These are phyloP conservation scores for Secale cereale DNA, from an alignment of 176 grass and related monocot genomes.

Conservation along the genomic window DNA sequence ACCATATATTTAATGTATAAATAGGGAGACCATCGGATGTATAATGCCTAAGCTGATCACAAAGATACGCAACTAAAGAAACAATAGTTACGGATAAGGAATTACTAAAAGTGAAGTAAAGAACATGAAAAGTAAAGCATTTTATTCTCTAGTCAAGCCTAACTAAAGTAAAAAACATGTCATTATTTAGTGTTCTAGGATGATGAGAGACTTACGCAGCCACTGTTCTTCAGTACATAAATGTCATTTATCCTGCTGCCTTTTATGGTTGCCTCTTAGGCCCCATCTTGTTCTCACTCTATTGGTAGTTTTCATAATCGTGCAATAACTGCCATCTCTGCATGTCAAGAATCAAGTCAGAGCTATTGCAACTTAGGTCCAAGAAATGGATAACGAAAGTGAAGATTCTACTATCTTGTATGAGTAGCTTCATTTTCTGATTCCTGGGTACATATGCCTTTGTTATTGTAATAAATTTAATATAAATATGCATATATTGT, in stretches of 20 bases:
- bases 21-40: too few relatives aligned
- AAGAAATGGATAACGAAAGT: background rate
- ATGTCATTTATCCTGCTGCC: slow-evolving; percentile 19
- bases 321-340: slow-evolving; percentile 82
- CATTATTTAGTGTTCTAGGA: background rate
- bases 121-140: too few relatives aligned
- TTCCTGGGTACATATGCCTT: slow-evolving; percentile 14
- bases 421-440: background rate
- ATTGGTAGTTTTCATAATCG: slow-evolving; percentile 82
- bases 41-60: too few relatives aligned
- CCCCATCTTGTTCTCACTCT: slow-evolving; percentile 82
- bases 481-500: too few relatives aligned
- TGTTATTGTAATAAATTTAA: background rate
- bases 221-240: slow-evolving; percentile 36
- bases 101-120: too few relatives aligned
- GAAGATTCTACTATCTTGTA: slow-evolving; percentile 3
- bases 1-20: too few relatives aligned
- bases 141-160: too few relatives aligned
- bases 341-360: slow-evolving; percentile 26
- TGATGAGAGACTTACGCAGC: slow-evolving; percentile 38
- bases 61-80: too few relatives aligned
- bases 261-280: slow-evolving; percentile 61
- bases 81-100: too few relatives aligned
- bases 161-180: background rate
- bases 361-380: slow-evolving; percentile 21